These are phyloP conservation scores for Phalaenopsis equestris DNA, from an alignment of 106 monocot genomes.

Conservation along the genomic window DNA sequence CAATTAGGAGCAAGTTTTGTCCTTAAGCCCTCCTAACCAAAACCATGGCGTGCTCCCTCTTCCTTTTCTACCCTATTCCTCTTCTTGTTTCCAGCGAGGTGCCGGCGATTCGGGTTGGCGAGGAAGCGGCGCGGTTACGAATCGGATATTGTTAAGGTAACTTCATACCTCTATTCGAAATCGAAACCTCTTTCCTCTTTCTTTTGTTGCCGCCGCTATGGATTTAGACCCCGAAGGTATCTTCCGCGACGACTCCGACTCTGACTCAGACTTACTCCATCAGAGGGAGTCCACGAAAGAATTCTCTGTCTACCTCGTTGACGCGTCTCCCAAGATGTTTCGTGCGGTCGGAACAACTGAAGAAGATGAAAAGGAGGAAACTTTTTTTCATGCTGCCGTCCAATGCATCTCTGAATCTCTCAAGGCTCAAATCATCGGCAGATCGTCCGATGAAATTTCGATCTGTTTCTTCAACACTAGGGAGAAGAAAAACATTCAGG, in stretches of 20 bases:
- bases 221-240: conserved; percentile 87
- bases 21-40: too few species aligned
- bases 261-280: conserved; percentile 51
- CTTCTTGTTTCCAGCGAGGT: too few species aligned
- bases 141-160: too few species aligned
- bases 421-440: conserved; percentile 77
- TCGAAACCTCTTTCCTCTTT: background rate
- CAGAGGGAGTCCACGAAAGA: conserved; percentile 75
- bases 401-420: conserved; percentile 50
- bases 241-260: conserved; percentile 76
- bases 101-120: too few species aligned
- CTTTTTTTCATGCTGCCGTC: conserved; percentile 64
- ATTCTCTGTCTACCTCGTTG: conserved; percentile 71
- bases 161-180: background rate
- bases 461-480: conserved; percentile 93
- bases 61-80: too few species aligned
- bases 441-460: conserved; percentile 79
- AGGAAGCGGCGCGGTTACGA: too few species aligned
- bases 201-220: conserved; percentile 22
- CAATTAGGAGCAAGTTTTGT: too few species aligned
- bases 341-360: conserved; percentile 24
- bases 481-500: conserved; percentile 90
- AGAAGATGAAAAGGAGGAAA: conserved; percentile 45
- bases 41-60: too few species aligned
- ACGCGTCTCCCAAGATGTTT: conserved; percentile 93